A percentile compares a stretch with the other conserved stretches of the same genome.
phyloP scores from a whole-genome alignment of 108 stramenopile species.

The Cylindrotheca closterium region DNA sequence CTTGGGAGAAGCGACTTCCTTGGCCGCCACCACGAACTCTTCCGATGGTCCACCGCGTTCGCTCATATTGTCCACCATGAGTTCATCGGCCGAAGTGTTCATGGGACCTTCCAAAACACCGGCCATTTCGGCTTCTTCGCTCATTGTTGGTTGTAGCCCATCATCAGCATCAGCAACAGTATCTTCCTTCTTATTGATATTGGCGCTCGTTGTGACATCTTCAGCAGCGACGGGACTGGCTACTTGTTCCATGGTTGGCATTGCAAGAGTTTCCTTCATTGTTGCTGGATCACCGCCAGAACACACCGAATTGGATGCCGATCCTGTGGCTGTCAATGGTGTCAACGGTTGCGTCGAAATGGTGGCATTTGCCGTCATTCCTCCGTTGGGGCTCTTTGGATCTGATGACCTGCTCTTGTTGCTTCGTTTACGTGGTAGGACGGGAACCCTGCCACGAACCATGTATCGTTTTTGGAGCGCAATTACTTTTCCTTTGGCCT shows the following conservation, averaged over 20 bases:
- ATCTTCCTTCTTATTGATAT: too few species aligned
- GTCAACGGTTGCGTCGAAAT: too few species aligned
- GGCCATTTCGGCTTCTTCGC: too few species aligned
- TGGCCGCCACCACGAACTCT: neutral
- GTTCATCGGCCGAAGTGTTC: too few species aligned
- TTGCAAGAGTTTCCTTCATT: neutral
- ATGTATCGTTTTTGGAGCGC: too few species aligned
- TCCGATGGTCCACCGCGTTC: neutral
- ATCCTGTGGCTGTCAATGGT: neutral
- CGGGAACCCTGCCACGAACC: neutral
- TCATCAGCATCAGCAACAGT: too few species aligned
- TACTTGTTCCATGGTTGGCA: neutral
- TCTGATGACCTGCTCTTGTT: neutral
- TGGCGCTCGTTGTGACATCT: too few species aligned
- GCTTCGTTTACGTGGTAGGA: neutral
- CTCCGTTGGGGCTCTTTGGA: neutral
- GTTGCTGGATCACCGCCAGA: neutral
- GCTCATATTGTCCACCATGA: neutral
- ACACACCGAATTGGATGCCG: neutral
- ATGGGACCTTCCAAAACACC: too few species aligned
- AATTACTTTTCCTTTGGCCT: too few species aligned
- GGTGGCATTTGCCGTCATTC: too few species aligned
- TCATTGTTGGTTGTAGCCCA: too few species aligned
- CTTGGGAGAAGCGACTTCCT: neutral
- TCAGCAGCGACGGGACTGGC: too few species aligned